Evolutionary conservation across 148 eudicot genomes (phyloP).

Genomic region (Limonium bicolor): DNA sequence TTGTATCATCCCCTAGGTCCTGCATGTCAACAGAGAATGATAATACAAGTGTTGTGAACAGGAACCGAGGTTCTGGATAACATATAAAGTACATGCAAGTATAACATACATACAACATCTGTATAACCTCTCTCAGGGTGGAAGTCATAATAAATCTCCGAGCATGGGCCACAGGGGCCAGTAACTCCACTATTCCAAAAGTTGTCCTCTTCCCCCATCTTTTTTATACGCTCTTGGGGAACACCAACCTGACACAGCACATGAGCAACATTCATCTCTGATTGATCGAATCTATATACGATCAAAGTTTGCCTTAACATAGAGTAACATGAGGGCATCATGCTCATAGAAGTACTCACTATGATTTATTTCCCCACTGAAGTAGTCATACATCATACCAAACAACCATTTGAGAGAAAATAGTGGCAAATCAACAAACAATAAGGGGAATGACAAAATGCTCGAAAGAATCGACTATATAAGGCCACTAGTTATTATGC

Average conservation of each 20-base stretch:
- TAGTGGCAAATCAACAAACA: too few relatives aligned
- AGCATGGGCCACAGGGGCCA: conserved; percentile 99
- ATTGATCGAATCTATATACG: neutral
- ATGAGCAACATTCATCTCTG: neutral
- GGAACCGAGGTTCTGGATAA: neutral
- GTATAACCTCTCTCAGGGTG: conserved; percentile 80
- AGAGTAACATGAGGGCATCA: too few relatives aligned
- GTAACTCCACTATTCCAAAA: conserved; percentile 97
- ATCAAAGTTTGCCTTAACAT: too few relatives aligned
- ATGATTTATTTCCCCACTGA: too few relatives aligned
- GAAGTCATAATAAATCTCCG: conserved; percentile 93
- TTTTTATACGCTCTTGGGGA: conserved; percentile 62
- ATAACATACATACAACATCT: conserved; percentile 46
- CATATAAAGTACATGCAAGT: too few relatives aligned
- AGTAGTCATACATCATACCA: too few relatives aligned
- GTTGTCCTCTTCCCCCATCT: conserved; percentile 92
- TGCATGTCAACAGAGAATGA: conserved; percentile 12
- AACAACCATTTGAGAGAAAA: too few relatives aligned
- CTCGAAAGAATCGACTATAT: too few relatives aligned
- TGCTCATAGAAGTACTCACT: too few relatives aligned
- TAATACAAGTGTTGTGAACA: neutral
- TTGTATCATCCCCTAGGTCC: conserved; percentile 90
- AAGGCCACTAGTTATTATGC: too few relatives aligned
- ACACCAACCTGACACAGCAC: conserved; percentile 60
- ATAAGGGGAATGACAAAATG: too few relatives aligned